phyloP scores from a whole-genome alignment of 108 stramenopile species.

The Aurantiochytrium sp. region DNA sequence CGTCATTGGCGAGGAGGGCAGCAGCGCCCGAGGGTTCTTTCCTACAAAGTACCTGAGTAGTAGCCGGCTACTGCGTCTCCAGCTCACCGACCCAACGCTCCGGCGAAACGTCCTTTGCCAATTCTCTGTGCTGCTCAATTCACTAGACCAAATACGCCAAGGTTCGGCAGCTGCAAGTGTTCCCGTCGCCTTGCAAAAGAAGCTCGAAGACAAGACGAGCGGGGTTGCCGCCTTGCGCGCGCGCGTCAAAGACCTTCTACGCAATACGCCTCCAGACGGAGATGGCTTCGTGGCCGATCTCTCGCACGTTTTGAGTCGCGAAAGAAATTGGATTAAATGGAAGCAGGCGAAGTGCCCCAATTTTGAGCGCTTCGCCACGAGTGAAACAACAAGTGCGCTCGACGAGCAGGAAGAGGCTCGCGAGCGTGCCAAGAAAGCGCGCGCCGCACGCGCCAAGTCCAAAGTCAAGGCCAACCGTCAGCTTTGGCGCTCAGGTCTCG shows the following conservation, averaged over 20 bases:
- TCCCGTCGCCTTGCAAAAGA: constrained; percentile 12
- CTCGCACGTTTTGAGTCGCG: constrained; percentile 24
- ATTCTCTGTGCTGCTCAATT: background rate
- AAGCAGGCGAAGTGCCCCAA: constrained; percentile 28
- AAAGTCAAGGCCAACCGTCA: background rate
- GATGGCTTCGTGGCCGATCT: constrained; percentile 31
- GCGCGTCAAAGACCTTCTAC: constrained; percentile 26
- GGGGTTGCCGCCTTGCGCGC: constrained; percentile 16
- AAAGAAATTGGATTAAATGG: constrained; percentile 37
- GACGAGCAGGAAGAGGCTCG: background rate
- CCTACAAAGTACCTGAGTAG: constrained; percentile 42
- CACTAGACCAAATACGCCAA: background rate
- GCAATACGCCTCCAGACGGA: constrained; percentile 33
- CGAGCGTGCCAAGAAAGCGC: background rate
- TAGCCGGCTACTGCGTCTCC: constrained; percentile 39
- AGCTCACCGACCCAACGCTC: constrained; percentile 35
- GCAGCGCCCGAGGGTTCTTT: constrained; percentile 20
- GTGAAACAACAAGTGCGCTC: background rate
- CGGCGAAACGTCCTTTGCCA: constrained; percentile 28
- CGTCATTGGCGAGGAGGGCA: background rate
- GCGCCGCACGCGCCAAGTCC: background rate
- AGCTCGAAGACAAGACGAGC: constrained; percentile 19
- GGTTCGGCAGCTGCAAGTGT: background rate
- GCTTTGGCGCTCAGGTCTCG: background rate
- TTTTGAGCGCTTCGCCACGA: background rate